Conservation (phyloP, 2,329 filamentous ascomycete genomes). For the Macrophomina pseudophaseolina region DNA sequence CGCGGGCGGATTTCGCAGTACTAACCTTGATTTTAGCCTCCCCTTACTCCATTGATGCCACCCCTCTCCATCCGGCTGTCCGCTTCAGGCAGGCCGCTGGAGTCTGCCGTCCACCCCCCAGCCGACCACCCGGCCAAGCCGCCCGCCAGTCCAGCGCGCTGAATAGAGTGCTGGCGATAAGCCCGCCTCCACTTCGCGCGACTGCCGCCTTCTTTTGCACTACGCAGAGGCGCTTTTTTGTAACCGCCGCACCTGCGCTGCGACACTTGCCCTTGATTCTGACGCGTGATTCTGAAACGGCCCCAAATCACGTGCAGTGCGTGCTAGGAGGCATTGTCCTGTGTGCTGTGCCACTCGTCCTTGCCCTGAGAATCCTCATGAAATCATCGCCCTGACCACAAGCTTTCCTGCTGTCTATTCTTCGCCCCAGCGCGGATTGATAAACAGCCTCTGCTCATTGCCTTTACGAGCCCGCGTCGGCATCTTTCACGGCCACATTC, state of each 20-base stretch:
- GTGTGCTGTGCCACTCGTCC: neutral
- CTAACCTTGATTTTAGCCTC: constrained; percentile 24
- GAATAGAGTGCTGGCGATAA: constrained; percentile 17
- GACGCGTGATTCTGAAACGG: constrained; percentile 20
- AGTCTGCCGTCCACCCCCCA: neutral
- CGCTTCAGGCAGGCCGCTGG: constrained; percentile 5
- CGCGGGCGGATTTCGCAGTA: neutral
- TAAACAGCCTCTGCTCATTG: neutral
- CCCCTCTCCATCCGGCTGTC: neutral
- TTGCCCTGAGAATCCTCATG: neutral
- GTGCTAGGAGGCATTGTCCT: neutral
- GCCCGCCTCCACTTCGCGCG: neutral
- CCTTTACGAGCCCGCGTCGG: neutral
- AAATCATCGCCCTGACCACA: neutral
- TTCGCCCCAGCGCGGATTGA: neutral
- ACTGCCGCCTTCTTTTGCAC: neutral
- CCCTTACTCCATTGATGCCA: constrained; percentile 11
- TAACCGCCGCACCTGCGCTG: constrained; percentile 24
- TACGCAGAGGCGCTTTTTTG: neutral
- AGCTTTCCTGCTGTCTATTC: neutral
- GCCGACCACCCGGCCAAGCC: neutral
- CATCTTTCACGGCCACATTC: constrained; percentile 12
- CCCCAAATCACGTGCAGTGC: neutral
- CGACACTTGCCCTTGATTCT: constrained; percentile 7
- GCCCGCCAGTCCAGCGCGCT: neutral